Evolutionary conservation across 192 early-diverging fungal species (phyloP).

Genomic region (Coemansia sp.): DNA sequence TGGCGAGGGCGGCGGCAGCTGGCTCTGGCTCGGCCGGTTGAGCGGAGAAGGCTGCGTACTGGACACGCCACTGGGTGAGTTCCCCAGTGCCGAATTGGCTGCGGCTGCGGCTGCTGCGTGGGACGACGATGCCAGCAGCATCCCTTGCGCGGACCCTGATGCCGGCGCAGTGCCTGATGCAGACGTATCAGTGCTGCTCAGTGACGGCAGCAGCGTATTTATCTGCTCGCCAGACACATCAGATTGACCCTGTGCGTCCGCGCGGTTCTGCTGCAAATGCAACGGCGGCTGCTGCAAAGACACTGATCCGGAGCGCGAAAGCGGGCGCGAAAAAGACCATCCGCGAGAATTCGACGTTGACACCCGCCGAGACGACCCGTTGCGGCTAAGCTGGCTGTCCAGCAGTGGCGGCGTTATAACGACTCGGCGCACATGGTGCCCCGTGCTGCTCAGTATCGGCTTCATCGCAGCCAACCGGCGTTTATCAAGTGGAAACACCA

Average conservation of each 20-base stretch:
- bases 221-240: slow-evolving; percentile 1
- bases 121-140: not conserved
- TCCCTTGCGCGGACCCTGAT: not conserved
- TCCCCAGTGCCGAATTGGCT: not conserved
- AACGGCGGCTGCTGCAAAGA: slow-evolving; percentile 12
- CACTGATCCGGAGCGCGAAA: slow-evolving; percentile 15
- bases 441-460: slow-evolving; percentile 31
- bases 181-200: not conserved
- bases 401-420: slow-evolving; percentile 46
- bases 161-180: not conserved
- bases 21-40: slow-evolving; percentile 3
- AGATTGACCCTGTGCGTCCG: not conserved
- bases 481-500: slow-evolving; percentile 53
- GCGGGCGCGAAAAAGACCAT: slow-evolving; percentile 45
- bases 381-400: slow-evolving; percentile 19
- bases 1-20: slow-evolving; percentile 37
- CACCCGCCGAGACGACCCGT: slow-evolving; percentile 37
- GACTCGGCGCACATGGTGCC: slow-evolving; percentile 43
- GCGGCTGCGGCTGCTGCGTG: slow-evolving; percentile 1
- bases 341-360: slow-evolving; percentile 36
- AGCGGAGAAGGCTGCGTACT: slow-evolving; percentile 12
- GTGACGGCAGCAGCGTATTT: not conserved
- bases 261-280: slow-evolving; percentile 20
- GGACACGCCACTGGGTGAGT: not conserved
- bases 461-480: slow-evolving; percentile 48